Conservation (phyloP, 1,284 basidiomycete species). For the Puccinia triticina region DNA sequence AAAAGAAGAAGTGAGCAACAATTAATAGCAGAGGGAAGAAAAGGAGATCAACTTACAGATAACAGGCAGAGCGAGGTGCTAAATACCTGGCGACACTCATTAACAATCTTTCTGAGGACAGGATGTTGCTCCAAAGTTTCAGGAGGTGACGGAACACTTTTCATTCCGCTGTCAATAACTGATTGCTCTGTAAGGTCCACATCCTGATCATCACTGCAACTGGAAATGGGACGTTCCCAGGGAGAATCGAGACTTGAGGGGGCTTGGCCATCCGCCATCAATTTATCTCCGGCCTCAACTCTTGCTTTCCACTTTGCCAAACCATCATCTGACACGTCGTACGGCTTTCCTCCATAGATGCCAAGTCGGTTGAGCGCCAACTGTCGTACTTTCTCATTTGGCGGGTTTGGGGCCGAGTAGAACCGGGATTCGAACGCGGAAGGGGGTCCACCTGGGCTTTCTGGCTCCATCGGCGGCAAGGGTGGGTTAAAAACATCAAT, state of each 20-base stretch:
- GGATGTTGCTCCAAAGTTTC: conserved; percentile 51
- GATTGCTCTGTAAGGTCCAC: background rate
- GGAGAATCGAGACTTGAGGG: conserved; percentile 21
- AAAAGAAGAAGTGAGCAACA: background rate
- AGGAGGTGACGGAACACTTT: background rate
- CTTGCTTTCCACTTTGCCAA: background rate
- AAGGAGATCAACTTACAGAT: conserved; percentile 51
- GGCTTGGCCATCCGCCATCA: conserved; percentile 21
- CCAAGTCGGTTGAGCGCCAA: conserved; percentile 55
- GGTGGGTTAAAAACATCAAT: conserved; percentile 49
- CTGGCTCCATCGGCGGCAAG: conserved; percentile 31
- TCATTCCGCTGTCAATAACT: background rate
- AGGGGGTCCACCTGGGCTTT: conserved; percentile 11
- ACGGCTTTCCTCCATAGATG: conserved; percentile 53
- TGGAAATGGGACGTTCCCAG: conserved; percentile 37
- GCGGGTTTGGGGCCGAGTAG: conserved; percentile 53
- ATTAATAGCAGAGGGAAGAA: background rate
- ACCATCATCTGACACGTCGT: conserved; percentile 30
- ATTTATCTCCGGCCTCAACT: conserved; percentile 22
- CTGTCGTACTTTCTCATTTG: conserved; percentile 54
- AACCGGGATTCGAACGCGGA: conserved; percentile 53
- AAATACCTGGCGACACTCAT: conserved; percentile 54
- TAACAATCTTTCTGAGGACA: conserved; percentile 56
- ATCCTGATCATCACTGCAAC: background rate
- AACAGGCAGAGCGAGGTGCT: conserved; percentile 54